Evolutionary conservation across 768 basidiomycete genomes (phyloP), one percentile per base, ranked within the genome.

Genomic region (Clitopilus hobsonii): DNA sequence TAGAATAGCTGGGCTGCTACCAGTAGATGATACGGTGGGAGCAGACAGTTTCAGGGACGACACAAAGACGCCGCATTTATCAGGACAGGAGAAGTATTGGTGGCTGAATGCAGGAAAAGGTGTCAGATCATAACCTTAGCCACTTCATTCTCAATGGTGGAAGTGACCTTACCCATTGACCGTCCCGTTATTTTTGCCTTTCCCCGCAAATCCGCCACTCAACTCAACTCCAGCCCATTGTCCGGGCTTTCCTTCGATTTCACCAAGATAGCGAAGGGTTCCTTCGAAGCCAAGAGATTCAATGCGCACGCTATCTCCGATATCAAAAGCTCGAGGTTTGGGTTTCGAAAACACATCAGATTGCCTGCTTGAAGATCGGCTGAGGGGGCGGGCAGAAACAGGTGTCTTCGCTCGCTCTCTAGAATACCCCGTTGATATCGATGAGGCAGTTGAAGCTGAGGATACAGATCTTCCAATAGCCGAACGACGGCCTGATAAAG

Each of bases 191-290:
- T 99, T 99, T 74, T 98, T 99, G 0, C 96, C 96, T 68, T 89
- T 91, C 18, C 96, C 94, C 16, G 79, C 69, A 65, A 94, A 96
- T 5, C 91, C 90, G 29, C 86, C 88, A 61, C 82, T 75, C 20
- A 99, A 77, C 70, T 98, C 92, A 20, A 99, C 91, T 13, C 96
- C 96, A 14, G 91, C 96, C 91, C 92, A 99, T 5, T 86, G 72
- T 3, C 95, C 96, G 2, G 82, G 77, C 69, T 98, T 98, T 51
- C 91, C 91, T 16, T 90, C 86, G 54, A 97, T 94, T 60, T 83
- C 80, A 5, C 96, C 96, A 16, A 95, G 58, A 69, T 84, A 98
- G 57, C 83, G 74, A 41, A 98, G 70, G 7, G 74, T 80, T 16
- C 96, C 96, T 66, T 97, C 94, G 67, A 88, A 89, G 0, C 94